Conservation (phyloP, 805 yeast genomes). For the Debaryomyces tyrocola region DNA sequence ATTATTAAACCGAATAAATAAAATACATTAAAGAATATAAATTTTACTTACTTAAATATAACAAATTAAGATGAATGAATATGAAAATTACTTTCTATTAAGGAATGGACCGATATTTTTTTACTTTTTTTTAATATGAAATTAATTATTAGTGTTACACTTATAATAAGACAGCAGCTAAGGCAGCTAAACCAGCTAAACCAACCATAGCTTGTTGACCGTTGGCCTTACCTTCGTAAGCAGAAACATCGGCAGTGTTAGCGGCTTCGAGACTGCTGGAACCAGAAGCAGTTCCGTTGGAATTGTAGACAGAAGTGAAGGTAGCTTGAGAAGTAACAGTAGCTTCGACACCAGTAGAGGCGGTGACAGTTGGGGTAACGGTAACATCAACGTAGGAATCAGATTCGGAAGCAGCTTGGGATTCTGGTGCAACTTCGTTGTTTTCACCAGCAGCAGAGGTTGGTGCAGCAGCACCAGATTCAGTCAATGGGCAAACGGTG, state of each 20-base stretch:
- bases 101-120: background rate
- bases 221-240: slow-evolving; percentile 34
- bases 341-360: slow-evolving; percentile 48
- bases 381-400: slow-evolving; percentile 49
- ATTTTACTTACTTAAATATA: background rate
- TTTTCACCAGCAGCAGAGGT: slow-evolving; percentile 12
- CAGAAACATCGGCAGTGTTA: slow-evolving; percentile 20
- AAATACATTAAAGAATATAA: background rate
- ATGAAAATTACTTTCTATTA: slow-evolving; percentile 5
- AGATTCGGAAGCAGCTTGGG: slow-evolving; percentile 19
- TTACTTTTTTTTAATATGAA: background rate
- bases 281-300: slow-evolving; percentile 8
- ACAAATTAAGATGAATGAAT: background rate
- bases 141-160: slow-evolving; percentile 1
- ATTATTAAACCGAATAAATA: slow-evolving; percentile 1
- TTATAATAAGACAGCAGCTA: slow-evolving; percentile 40
- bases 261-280: slow-evolving; percentile 8
- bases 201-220: slow-evolving; percentile 28
- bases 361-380: slow-evolving; percentile 48
- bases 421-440: slow-evolving; percentile 11
- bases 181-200: slow-evolving; percentile 41
- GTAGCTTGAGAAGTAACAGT: slow-evolving; percentile 40
- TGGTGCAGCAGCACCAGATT: slow-evolving; percentile 7
- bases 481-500: slow-evolving; percentile 36
- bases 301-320: slow-evolving; percentile 30